Base-by-base conservation (phyloP, 2,329 filamentous ascomycete species). In the Aspergillus neotritici region DNA sequence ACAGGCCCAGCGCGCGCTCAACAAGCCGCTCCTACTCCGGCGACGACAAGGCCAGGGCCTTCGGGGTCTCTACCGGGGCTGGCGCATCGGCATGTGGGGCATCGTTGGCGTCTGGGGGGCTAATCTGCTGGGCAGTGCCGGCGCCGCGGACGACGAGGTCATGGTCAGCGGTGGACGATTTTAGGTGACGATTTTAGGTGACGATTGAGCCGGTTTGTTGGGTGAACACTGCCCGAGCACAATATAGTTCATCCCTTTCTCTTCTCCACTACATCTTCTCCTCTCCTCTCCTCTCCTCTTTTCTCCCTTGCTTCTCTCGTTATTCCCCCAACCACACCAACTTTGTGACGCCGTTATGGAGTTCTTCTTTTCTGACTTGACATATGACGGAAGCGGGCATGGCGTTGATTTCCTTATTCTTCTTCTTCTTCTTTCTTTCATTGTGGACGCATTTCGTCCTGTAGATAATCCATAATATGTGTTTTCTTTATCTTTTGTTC, bases 11-110 rank as follows among this genome's bases (percentile, higher is more conserved):
- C 51, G 57, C 12, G 47, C 63, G 16, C 60, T 64, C 50, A 62
- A 58, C 25, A 64, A 52, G 65, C 74, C 31, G 56, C 70, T 38
- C 54, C 65, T 37, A 29, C 46, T 53, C 10, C 60, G 63, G 36
- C 69, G 72, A 40, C 71, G 70, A 34, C 75, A 72, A 48, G 75
- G 75, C 9, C 75, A 78, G 51, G 77, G 77, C 12, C 58, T 79
- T 28, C 69, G 76, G 46, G 77, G 77, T 5, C 57, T 80, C 6
- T 80, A 77, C 62, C 69, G 76, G 44, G 77, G 77, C 41, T 80
- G 77, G 77, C 69, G 75, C 51, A 69, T 80, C 21, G 73, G 73
- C 8, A 70, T 75, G 63, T 77, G 74, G 74, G 73, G 72, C 12
- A 66, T 79, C 34, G 69, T 75, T 13, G 76, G 77, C 5, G 70